Percentiles rank a stretch among this genome's conserved stretches.
Evolutionary conservation across 768 basidiomycete genomes (phyloP).

Genomic region (Paxillus rubicundulus): DNA sequence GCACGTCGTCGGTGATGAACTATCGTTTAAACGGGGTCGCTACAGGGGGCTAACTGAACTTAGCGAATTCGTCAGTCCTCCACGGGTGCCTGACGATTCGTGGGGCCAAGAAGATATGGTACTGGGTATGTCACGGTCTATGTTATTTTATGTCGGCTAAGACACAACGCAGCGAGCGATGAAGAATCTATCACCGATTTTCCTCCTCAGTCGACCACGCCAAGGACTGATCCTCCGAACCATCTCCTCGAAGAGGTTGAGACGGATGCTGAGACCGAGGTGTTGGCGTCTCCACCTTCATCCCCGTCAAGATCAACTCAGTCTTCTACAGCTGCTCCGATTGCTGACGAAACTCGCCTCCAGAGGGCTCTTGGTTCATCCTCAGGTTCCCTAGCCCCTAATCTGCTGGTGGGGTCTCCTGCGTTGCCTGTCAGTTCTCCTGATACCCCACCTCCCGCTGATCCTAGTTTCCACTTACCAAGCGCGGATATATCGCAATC

Average conservation of each 20-base stretch:
- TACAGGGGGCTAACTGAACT: constrained; percentile 28
- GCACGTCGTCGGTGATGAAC: constrained; percentile 20
- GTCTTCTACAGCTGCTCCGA: constrained; percentile 1
- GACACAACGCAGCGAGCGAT: constrained; percentile 35
- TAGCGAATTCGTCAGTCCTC: constrained; percentile 24
- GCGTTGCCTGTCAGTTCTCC: constrained; percentile 15
- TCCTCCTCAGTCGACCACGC: constrained; percentile 26
- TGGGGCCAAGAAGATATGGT: constrained; percentile 17
- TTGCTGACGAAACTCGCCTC: constrained; percentile 14
- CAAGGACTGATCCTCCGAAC: constrained; percentile 18
- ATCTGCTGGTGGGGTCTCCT: background rate
- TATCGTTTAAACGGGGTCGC: constrained; percentile 25
- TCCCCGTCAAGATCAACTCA: constrained; percentile 11
- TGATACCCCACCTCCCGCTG: constrained; percentile 20
- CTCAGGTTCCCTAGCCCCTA: constrained; percentile 8
- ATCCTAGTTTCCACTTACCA: background rate
- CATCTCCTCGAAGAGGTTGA: constrained; percentile 15
- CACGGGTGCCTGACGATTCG: constrained; percentile 11
- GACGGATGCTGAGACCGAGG: constrained; percentile 28
- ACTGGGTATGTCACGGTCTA: constrained; percentile 15
- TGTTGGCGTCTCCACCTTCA: constrained; percentile 21
- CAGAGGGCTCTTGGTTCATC: constrained; percentile 22
- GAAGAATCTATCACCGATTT: constrained; percentile 29
- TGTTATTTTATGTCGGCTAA: background rate
- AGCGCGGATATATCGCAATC: constrained; percentile 12